Base-by-base conservation (phyloP, 129 eudicot genomes). In the Dittrichia graveolens region DNA sequence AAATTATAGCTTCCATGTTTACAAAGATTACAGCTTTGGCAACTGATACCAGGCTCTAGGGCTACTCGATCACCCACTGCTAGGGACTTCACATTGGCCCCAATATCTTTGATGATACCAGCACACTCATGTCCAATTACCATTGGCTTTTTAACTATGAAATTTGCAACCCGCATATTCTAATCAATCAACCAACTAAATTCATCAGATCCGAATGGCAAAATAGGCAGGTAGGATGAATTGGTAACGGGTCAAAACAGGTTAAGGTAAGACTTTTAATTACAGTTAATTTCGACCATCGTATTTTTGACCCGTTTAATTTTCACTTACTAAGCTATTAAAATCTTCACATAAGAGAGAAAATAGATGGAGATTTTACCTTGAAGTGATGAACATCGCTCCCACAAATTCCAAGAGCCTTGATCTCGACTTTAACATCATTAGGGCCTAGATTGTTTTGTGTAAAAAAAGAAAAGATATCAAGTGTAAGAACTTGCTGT, bases 351-450 rank as follows among this genome's bases (percentile, higher is more conserved):
- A 24, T 24, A 24, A 0, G 31, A 24, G 31, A 24, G 31, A 24
- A 24, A 24, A 24, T 24, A 24, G 2, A 24, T 24, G 31, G 31
- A 24, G 31, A 24, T 24, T 24, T 57, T 52, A 82, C 85, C 80
- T 79, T 76, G 78, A 79, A 76, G 59, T 81, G 84, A 79, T 85
- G 90, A 52, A 85, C 83, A 79, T 85, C 86, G n/a, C 86, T 85
- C 13, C 87, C 85, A 79, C 87, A 85, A n/a, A 85, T 85, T 45
- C 90, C 90, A 24, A 85, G 76, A 52, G 86, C 87, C 74, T 85
- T 85, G 34, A 85, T 82, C 65, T 81, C 43, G 9, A 85, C 78
- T 73, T 80, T 82, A 41, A 82, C 87, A 79, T 82, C 87, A 24
- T 67, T 64, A 56, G 87, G 79, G 42, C 87, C 87, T 82, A 64